Evolutionary conservation across 1,284 basidiomycete genomes (phyloP).

Genomic region (Leccinum pallidistipes): DNA sequence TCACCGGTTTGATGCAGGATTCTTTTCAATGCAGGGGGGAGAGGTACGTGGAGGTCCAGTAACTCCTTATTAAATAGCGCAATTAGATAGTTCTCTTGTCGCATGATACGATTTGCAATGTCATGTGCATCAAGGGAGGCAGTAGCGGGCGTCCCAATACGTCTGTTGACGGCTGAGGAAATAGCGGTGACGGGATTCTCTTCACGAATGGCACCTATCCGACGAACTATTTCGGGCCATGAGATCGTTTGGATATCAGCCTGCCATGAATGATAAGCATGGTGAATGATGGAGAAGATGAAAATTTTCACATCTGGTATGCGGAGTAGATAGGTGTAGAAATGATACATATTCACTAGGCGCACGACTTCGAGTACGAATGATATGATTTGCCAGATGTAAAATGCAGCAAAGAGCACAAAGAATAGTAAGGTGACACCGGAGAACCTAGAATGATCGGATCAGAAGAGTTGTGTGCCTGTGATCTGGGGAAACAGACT

Average conservation of each 20-base stretch:
- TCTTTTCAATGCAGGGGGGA: slow-evolving; percentile 57
- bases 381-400: slow-evolving; percentile 69
- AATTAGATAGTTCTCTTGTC: slow-evolving; percentile 98
- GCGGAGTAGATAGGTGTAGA: slow-evolving; percentile 78
- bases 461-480: slow-evolving; percentile 3
- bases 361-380: slow-evolving; percentile 69
- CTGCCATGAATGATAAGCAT: slow-evolving; percentile 43
- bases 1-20: slow-evolving; percentile 48
- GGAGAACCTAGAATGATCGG: slow-evolving; percentile 62
- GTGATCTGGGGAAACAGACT: slow-evolving; percentile 48
- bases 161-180: slow-evolving; percentile 58
- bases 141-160: slow-evolving; percentile 62
- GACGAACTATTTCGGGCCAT: slow-evolving; percentile 92
- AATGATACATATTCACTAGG: slow-evolving; percentile 90
- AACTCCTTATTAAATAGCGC: slow-evolving; percentile 97
- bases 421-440: slow-evolving; percentile 83
- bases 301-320: slow-evolving; percentile 75
- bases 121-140: slow-evolving; percentile 89
- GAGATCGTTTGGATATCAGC: slow-evolving; percentile 96
- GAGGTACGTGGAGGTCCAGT: slow-evolving; percentile 82
- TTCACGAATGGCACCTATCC: slow-evolving; percentile 86
- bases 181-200: slow-evolving; percentile 86
- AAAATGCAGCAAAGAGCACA: slow-evolving; percentile 78
- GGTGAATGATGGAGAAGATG: neutral
- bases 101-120: slow-evolving; percentile 93